Conservation (phyloP, 148 eudicot species). For the Cornus controversa region DNA sequence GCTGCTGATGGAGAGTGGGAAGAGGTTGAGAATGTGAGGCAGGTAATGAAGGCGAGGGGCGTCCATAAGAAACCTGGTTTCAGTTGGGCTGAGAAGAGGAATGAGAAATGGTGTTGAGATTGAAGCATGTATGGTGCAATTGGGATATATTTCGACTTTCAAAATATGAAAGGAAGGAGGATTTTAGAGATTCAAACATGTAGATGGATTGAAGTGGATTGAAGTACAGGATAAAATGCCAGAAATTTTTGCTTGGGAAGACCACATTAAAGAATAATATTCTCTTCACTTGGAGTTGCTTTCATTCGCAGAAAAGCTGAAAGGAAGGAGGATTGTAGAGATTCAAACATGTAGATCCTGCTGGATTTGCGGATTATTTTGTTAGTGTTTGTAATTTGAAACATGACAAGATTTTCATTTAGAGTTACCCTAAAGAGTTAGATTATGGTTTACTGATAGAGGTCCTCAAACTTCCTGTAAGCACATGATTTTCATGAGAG, state of each 20-base stretch:
- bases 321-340: neutral
- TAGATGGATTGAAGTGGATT: too few species aligned
- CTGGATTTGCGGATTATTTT: neutral
- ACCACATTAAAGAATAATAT: too few species aligned
- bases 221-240: too few species aligned
- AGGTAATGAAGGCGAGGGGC: constrained; percentile 48
- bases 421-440: neutral
- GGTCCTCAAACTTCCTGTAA: too few species aligned
- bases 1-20: constrained; percentile 60
- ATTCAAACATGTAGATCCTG: neutral
- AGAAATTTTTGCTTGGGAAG: too few species aligned
- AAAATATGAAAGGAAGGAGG: too few species aligned
- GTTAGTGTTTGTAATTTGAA: neutral
- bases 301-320: too few species aligned
- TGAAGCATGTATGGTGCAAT: neutral
- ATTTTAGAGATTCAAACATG: too few species aligned
- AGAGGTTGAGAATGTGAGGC: constrained; percentile 50
- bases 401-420: too few species aligned
- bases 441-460: neutral
- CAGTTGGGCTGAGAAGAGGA: constrained; percentile 30
- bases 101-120: neutral
- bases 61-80: constrained; percentile 46
- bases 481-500: neutral
- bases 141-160: too few species aligned
- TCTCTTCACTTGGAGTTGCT: too few species aligned